phyloP scores from a whole-genome alignment of 768 basidiomycete genomes.

The Leccinellum albellum region DNA sequence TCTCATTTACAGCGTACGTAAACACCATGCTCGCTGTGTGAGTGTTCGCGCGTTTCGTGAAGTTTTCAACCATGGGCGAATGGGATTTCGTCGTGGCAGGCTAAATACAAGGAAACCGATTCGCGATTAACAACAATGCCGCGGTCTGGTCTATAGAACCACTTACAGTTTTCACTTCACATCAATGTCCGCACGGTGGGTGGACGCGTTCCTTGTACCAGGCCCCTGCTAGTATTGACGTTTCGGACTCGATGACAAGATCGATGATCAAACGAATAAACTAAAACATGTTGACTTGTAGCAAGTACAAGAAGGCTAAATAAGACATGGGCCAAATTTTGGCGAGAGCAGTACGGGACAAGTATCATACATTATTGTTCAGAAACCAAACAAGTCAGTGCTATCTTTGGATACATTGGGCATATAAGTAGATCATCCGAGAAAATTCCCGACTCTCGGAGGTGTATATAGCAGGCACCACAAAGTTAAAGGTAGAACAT shows the following conservation, averaged over 20 bases:
- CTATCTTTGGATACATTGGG: neutral
- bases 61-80: neutral
- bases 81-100: neutral
- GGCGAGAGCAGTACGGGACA: neutral
- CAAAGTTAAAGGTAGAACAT: conserved; percentile 69
- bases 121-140: conserved; percentile 9
- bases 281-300: neutral
- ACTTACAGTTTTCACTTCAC: conserved; percentile 5
- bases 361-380: neutral
- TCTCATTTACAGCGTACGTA: conserved; percentile 14
- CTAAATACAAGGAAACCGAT: conserved; percentile 10
- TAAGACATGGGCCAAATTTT: neutral
- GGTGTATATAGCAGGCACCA: neutral
- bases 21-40: conserved; percentile 23
- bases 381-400: neutral
- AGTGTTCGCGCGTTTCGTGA: neutral
- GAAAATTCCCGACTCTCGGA: neutral
- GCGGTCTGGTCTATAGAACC: neutral
- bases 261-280: neutral
- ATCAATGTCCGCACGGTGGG: neutral
- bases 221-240: neutral
- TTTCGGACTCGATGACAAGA: neutral
- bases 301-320: neutral
- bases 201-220: neutral
- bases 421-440: neutral